Percentiles rank a stretch among this genome's conserved stretches.
Evolutionary conservation across 2,329 filamentous ascomycete species (phyloP).

Genomic region (Lomentospora prolificans): DNA sequence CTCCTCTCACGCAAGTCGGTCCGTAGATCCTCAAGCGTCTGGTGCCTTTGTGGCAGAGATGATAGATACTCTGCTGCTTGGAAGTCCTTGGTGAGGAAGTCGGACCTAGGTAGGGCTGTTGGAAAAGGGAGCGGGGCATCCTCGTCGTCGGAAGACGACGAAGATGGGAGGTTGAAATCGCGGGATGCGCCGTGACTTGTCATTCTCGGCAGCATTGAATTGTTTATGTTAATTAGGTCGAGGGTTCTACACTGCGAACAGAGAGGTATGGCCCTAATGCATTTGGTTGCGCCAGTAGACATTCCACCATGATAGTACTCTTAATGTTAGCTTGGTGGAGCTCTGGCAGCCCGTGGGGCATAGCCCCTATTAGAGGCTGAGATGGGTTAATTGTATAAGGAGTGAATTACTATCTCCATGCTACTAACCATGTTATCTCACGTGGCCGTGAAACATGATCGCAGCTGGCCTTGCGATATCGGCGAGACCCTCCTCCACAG

Average conservation of each 20-base stretch:
- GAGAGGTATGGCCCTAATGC: not conserved
- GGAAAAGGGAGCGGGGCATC: conserved; percentile 79
- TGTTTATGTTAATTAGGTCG: too few relatives aligned
- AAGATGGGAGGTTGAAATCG: not conserved
- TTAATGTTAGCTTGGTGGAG: not conserved
- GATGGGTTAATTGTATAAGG: not conserved
- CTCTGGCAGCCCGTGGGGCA: not conserved
- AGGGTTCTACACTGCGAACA: too few relatives aligned
- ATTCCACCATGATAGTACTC: not conserved
- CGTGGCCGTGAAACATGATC: too few relatives aligned
- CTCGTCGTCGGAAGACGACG: conserved; percentile 32
- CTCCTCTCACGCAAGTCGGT: conserved; percentile 74
- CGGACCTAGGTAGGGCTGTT: conserved; percentile 66
- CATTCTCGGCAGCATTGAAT: not conserved
- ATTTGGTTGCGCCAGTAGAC: not conserved
- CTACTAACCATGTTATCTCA: too few relatives aligned
- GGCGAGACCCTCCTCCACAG: not conserved
- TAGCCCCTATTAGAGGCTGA: not conserved
- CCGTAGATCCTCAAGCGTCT: conserved; percentile 89
- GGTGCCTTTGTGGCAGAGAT: conserved; percentile 74
- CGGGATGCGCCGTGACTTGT: not conserved
- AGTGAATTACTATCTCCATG: too few relatives aligned
- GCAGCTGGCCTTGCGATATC: not conserved
- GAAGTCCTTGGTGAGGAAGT: conserved; percentile 73
- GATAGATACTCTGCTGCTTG: conserved; percentile 72